Percentiles rank a stretch among this genome's conserved stretches.
phyloP scores from a whole-genome alignment of 2,329 filamentous ascomycete genomes.

The Colletotrichum lini region DNA sequence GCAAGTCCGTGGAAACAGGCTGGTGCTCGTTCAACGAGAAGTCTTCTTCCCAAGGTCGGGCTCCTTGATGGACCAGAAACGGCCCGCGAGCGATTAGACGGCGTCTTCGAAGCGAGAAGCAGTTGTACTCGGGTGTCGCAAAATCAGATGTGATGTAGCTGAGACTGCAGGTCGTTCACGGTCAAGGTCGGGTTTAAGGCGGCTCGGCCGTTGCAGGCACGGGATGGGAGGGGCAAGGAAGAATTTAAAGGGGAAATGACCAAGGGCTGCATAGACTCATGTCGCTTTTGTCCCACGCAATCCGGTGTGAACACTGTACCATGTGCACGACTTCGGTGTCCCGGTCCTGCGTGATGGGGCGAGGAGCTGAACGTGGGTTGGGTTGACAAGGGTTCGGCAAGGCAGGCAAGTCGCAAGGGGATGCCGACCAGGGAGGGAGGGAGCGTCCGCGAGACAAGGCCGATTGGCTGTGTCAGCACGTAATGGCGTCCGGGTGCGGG shows the following conservation, averaged over 20 bases:
- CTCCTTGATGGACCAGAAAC: background rate
- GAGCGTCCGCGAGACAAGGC: conserved; percentile 16
- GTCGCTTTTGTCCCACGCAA: conserved; percentile 13
- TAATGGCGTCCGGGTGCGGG: conserved; percentile 10
- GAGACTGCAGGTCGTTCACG: conserved; percentile 14
- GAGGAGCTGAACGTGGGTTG: conserved; percentile 34
- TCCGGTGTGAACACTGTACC: conserved; percentile 1
- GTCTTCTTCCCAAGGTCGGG: background rate
- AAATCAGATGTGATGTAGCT: conserved; percentile 12
- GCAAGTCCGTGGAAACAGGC: conserved; percentile 9
- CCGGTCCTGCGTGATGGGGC: conserved; percentile 8
- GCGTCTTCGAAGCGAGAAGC: background rate
- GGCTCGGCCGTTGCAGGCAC: background rate
- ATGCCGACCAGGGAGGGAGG: conserved; percentile 21
- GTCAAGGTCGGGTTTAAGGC: conserved; percentile 4
- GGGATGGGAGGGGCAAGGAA: conserved; percentile 20
- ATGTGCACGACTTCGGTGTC: conserved; percentile 23
- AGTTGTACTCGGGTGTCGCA: background rate
- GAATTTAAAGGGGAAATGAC: conserved; percentile 26
- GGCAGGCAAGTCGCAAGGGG: conserved; percentile 25
- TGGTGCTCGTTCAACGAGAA: background rate
- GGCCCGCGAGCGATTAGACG: background rate
- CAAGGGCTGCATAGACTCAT: conserved; percentile 26
- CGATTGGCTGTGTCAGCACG: conserved; percentile 22
- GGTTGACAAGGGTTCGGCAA: conserved; percentile 29